Conservation (phyloP, 345 rosid species). For the Rhizophora mangle region DNA sequence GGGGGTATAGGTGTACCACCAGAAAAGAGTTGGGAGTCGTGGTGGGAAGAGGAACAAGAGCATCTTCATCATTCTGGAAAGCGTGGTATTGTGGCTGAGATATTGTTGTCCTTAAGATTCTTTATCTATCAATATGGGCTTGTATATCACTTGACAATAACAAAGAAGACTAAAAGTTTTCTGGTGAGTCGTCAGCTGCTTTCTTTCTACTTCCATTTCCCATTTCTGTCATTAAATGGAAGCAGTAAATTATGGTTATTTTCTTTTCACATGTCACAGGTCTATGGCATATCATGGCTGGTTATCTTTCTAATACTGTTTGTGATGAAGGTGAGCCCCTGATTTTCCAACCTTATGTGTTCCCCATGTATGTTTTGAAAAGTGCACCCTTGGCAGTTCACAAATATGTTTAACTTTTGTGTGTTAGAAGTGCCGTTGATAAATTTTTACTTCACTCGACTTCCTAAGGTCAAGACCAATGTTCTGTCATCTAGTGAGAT, state of each 20-base stretch:
- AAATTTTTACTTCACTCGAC: too few species aligned
- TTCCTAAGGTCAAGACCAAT: too few species aligned
- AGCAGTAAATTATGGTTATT: neutral
- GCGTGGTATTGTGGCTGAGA: conserved; percentile 91
- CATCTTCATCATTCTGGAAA: conserved; percentile 87
- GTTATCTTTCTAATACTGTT: conserved; percentile 83
- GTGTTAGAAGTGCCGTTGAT: too few species aligned
- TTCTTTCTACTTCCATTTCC: neutral
- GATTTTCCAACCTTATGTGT: neutral
- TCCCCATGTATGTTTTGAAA: too few species aligned
- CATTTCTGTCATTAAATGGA: neutral
- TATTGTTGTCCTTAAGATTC: conserved; percentile 73
- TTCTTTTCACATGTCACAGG: conserved; percentile 40
- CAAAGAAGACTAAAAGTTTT: conserved; percentile 48
- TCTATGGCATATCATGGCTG: conserved; percentile 93
- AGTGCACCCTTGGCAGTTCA: too few species aligned
- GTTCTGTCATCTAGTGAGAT: too few species aligned
- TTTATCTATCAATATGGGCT: conserved; percentile 96
- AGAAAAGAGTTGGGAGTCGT: conserved; percentile 99
- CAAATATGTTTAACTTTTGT: too few species aligned
- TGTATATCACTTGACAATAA: conserved; percentile 75
- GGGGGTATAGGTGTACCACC: conserved; percentile 99
- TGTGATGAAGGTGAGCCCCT: conserved; percentile 84
- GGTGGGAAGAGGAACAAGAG: conserved; percentile 99
- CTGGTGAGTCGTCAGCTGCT: conserved; percentile 46